These are phyloP conservation scores for Teratosphaeriaceae sp. DNA, from an alignment of 2,329 filamentous ascomycete species.

Conservation along the genomic window DNA sequence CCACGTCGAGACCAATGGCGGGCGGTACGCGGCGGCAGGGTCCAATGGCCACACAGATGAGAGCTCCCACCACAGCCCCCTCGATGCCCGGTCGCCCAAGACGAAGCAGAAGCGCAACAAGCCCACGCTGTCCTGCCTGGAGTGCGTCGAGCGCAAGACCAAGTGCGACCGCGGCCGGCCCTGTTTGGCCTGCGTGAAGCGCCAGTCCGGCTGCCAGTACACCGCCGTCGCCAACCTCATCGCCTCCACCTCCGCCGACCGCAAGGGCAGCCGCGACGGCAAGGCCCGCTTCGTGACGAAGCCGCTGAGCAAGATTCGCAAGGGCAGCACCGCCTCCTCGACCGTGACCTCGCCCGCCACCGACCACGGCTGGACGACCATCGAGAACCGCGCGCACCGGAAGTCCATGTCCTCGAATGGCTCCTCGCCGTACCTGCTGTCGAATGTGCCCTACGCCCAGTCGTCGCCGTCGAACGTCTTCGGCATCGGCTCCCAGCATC, in stretches of 20 bases:
- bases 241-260: slow-evolving; percentile 49
- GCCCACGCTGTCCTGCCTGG: slow-evolving; percentile 69
- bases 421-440: slow-evolving; percentile 50
- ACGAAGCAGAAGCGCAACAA: slow-evolving; percentile 76
- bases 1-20: background rate
- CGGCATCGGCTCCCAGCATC: slow-evolving; percentile 71
- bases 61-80: background rate
- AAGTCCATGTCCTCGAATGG: slow-evolving; percentile 12
- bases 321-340: slow-evolving; percentile 18
- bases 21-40: background rate
- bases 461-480: slow-evolving; percentile 71
- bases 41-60: background rate
- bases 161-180: slow-evolving; percentile 75
- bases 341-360: slow-evolving; percentile 18
- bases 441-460: slow-evolving; percentile 65
- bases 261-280: slow-evolving; percentile 18
- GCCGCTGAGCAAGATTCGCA: slow-evolving; percentile 29
- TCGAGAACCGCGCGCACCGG: slow-evolving; percentile 18
- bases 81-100: background rate
- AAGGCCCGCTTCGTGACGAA: slow-evolving; percentile 28
- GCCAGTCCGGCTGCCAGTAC: slow-evolving; percentile 69
- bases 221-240: slow-evolving; percentile 70
- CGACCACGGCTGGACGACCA: slow-evolving; percentile 23
- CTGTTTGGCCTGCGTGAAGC: slow-evolving; percentile 58
- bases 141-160: slow-evolving; percentile 77